A percentile compares a stretch with the other conserved stretches of the same genome.
These are phyloP conservation scores for Pinus taeda DNA, from an alignment of 75 land plant genomes.

Conservation along the genomic window DNA sequence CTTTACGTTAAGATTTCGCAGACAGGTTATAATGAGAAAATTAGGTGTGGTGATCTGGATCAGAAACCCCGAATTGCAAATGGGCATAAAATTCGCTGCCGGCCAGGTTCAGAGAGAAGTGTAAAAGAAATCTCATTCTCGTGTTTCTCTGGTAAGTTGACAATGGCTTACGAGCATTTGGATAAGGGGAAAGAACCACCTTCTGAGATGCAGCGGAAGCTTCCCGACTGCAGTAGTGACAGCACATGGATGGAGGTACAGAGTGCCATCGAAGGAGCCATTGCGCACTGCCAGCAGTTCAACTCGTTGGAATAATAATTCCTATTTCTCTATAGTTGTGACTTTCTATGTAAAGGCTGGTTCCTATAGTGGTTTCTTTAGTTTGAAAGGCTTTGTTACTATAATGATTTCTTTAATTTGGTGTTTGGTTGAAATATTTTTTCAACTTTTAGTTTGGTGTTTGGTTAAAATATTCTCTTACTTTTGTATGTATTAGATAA, in stretches of 20 bases:
- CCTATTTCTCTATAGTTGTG: too few relatives aligned
- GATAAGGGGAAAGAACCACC: background rate
- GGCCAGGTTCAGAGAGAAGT: background rate
- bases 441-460: too few relatives aligned
- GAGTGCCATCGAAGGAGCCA: slow-evolving; percentile 34
- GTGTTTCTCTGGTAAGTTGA: slow-evolving; percentile 4
- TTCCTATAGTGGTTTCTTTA: too few relatives aligned
- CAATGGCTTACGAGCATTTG: background rate
- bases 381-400: too few relatives aligned
- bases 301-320: too few relatives aligned
- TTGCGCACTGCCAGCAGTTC: slow-evolving; percentile 36
- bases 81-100: background rate
- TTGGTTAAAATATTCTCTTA: too few relatives aligned
- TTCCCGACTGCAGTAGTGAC: background rate
- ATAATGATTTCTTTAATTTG: too few relatives aligned
- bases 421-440: too few relatives aligned
- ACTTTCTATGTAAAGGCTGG: too few relatives aligned
- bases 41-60: slow-evolving; percentile 22
- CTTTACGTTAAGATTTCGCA: slow-evolving; percentile 43
- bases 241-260: slow-evolving; percentile 23
- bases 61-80: background rate
- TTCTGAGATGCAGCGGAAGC: background rate
- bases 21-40: slow-evolving; percentile 30
- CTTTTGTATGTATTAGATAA: too few relatives aligned
- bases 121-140: background rate